phyloP scores from a whole-genome alignment of 257 asterid species.

The Solanum appendiculatum region DNA sequence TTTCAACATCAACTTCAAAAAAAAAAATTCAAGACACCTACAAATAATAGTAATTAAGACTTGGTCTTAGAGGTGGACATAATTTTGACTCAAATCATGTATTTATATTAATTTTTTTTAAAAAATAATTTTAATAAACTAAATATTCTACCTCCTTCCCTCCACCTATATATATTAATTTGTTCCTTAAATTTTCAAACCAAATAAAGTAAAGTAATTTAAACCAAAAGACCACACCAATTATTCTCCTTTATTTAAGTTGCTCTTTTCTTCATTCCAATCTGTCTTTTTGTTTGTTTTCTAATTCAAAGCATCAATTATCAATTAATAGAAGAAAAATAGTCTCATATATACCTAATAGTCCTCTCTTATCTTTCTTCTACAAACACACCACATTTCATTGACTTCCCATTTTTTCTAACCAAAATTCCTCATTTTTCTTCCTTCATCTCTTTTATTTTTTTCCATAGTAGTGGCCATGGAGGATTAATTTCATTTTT shows the following conservation, averaged over 20 bases:
- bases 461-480: not conserved
- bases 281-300: constrained; percentile 27
- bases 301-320: constrained; percentile 19
- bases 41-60: not conserved
- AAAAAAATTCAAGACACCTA: not conserved
- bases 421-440: not conserved
- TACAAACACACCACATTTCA: not conserved
- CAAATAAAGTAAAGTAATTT: not conserved
- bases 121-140: not conserved
- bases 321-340: not conserved
- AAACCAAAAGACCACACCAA: not conserved
- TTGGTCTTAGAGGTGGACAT: not conserved
- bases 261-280: constrained; percentile 17
- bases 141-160: not conserved
- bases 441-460: not conserved
- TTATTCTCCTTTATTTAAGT: not conserved
- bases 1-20: too few relatives aligned
- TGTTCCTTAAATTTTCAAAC: not conserved
- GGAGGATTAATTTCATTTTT: not conserved
- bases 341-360: not conserved
- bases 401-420: constrained; percentile 2
- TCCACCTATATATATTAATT: not conserved
- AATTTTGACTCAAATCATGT: not conserved
- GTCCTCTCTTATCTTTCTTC: not conserved
- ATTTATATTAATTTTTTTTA: not conserved